Evolutionary conservation across 768 basidiomycete species (phyloP).

Genomic region (Trametes maxima): DNA sequence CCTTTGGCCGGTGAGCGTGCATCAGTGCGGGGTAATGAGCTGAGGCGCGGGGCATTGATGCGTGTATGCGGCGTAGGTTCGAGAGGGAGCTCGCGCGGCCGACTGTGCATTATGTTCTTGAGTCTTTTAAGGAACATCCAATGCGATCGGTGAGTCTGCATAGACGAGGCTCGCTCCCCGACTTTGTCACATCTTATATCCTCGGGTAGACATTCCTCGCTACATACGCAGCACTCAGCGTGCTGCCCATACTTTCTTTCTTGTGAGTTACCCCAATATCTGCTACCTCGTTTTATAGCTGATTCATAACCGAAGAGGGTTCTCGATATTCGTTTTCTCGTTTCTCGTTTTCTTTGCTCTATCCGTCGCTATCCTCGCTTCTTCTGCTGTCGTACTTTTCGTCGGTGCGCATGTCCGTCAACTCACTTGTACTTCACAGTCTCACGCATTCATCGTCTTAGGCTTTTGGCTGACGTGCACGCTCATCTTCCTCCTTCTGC

Average conservation of each 20-base stretch:
- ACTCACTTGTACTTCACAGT: neutral
- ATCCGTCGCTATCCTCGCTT: constrained; percentile 14
- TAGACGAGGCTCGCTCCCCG: neutral
- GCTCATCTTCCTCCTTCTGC: constrained; percentile 22
- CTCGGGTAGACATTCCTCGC: constrained; percentile 20
- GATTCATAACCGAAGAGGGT: constrained; percentile 17
- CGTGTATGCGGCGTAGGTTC: constrained; percentile 9
- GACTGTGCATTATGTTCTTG: constrained; percentile 2
- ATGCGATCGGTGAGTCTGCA: constrained; percentile 21
- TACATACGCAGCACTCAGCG: constrained; percentile 22
- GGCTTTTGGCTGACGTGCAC: constrained; percentile 24
- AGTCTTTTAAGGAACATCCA: constrained; percentile 20
- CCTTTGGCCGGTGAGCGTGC: constrained; percentile 20
- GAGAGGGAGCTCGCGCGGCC: constrained; percentile 21
- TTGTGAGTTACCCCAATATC: constrained; percentile 18
- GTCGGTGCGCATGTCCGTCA: constrained; percentile 12
- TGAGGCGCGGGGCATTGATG: neutral
- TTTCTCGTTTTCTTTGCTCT: constrained; percentile 23
- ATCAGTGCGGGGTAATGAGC: neutral
- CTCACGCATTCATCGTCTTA: neutral
- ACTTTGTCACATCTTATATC: neutral
- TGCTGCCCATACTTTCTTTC: constrained; percentile 27
- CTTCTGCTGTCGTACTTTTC: constrained; percentile 16
- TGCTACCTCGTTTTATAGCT: neutral
- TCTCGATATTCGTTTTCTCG: constrained; percentile 28